These are phyloP conservation scores for Phaeosphaeriaceae sp. DNA, from an alignment of 2,329 filamentous ascomycete genomes.

Conservation along the genomic window DNA sequence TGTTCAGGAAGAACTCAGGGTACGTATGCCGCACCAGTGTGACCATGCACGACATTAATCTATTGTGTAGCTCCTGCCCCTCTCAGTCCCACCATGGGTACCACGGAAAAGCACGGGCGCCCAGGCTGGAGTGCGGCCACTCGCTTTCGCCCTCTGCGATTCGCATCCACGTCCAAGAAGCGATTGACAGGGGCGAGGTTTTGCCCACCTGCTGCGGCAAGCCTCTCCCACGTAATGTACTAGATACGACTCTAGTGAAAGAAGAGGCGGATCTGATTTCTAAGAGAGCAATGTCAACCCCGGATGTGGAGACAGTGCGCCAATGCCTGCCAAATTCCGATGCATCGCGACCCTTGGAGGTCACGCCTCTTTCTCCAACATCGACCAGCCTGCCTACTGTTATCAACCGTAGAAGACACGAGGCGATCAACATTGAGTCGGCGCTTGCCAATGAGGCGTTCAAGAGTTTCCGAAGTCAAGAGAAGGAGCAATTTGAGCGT, in stretches of 20 bases:
- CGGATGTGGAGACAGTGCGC: slow-evolving; percentile 22
- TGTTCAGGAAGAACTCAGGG: slow-evolving; percentile 44
- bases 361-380: slow-evolving; percentile 10
- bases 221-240: slow-evolving; percentile 49
- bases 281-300: slow-evolving; percentile 17
- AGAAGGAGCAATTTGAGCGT: slow-evolving; percentile 40
- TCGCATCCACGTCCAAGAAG: slow-evolving; percentile 45
- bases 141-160: slow-evolving; percentile 36
- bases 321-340: slow-evolving; percentile 32
- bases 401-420: slow-evolving; percentile 19
- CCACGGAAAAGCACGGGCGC: slow-evolving; percentile 30
- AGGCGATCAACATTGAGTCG: slow-evolving; percentile 27
- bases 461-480: slow-evolving; percentile 31
- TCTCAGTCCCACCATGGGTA: slow-evolving; percentile 34
- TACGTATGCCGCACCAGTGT: slow-evolving; percentile 14
- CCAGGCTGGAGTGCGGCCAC: slow-evolving; percentile 43
- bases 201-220: slow-evolving; percentile 52
- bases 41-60: slow-evolving; percentile 20
- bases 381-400: slow-evolving; percentile 13
- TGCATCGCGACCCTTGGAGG: slow-evolving; percentile 15
- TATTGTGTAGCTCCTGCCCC: slow-evolving; percentile 29
- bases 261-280: slow-evolving; percentile 47
- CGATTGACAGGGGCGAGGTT: slow-evolving; percentile 36
- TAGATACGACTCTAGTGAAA: slow-evolving; percentile 49
- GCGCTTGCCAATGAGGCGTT: slow-evolving; percentile 38